Conservation (phyloP, 371 early-diverging fungal genomes). For the Rhizopus delemar region DNA sequence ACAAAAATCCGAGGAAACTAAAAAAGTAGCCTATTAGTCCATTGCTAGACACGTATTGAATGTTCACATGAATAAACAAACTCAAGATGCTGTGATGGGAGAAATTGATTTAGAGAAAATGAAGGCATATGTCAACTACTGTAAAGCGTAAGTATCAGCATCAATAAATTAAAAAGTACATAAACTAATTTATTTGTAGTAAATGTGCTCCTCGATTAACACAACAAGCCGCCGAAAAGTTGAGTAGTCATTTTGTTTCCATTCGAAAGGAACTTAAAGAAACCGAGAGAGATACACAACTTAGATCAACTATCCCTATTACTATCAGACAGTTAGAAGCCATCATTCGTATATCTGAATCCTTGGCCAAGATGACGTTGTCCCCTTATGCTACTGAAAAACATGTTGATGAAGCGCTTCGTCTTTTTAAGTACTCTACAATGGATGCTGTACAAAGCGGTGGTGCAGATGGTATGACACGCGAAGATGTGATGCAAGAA, state of each 20-base stretch:
- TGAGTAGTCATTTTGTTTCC: slow-evolving; percentile 93
- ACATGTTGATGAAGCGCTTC: slow-evolving; percentile 99
- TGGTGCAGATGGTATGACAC: slow-evolving; percentile 75
- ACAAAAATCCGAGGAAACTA: too few relatives aligned
- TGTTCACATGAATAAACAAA: slow-evolving; percentile 82
- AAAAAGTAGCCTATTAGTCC: slow-evolving; percentile 44
- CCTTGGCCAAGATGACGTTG: slow-evolving; percentile 97
- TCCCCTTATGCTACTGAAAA: slow-evolving; percentile 81
- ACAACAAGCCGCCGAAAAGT: slow-evolving; percentile 83
- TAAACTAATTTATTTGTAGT: slow-evolving; percentile 22
- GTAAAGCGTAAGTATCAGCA: slow-evolving; percentile 72
- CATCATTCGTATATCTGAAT: slow-evolving; percentile 98
- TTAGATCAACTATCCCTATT: slow-evolving; percentile 95
- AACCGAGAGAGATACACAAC: slow-evolving; percentile 72
- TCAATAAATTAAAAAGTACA: neutral
- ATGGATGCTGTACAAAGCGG: slow-evolving; percentile 95
- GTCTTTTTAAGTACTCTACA: slow-evolving; percentile 97
- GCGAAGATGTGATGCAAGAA: slow-evolving; percentile 71
- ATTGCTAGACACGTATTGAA: slow-evolving; percentile 93
- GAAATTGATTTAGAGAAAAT: slow-evolving; percentile 92
- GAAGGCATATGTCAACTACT: slow-evolving; percentile 93
- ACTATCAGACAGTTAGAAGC: slow-evolving; percentile 99
- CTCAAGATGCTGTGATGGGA: slow-evolving; percentile 62
- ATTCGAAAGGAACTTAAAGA: slow-evolving; percentile 88
- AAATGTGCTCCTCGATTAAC: slow-evolving; percentile 95